Base-by-base conservation (phyloP, 768 basidiomycete genomes). In the Lyophyllum decastes region DNA sequence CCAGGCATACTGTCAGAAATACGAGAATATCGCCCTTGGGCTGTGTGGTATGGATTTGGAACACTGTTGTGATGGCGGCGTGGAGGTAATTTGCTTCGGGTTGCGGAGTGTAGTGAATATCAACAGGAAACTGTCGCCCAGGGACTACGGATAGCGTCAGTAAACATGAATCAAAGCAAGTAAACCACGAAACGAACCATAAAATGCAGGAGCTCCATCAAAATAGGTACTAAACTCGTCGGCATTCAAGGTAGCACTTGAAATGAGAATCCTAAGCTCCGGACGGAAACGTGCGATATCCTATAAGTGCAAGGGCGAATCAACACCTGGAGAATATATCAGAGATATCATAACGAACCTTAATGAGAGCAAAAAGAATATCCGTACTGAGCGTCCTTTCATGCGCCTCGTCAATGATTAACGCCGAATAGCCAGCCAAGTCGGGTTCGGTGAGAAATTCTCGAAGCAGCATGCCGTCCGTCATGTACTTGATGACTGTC, bases 11-110 rank as follows among this genome's bases (percentile, higher is more conserved):
- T 0, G 97, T 99, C 55, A 99, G 79, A 79, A 99, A 99, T 7
- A 99, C 95, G 22, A 99, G 82, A 62, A 99, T 95, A 68, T 99
- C 97, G 19, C 97, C 97, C 68, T 92, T 93, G 1, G 95, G 95
- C 63, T 98, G 97, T 1, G 97, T 98, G 2, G 95, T 98, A 71
- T 99, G 97, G 38, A 98, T 98, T 72, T 99, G 97, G 76, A 99
- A 97, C 26, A 98, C 88, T 10, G 97, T 99, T 1, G 97, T 99
- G 70, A 99, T 96, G 40, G 97, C 93, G 19, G 97, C 97, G 68
- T 98, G 95, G 22, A 98, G 86, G 68, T 98, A 99, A 71, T 98
- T 98, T 44, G 97, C 97, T 78, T 99, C 97, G 8, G 97, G 97
- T 71, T 98, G 97, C 21, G 96, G 95, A 10, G 97, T 99, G 73